These are phyloP conservation scores for Hirschfeldia incana DNA, from an alignment of 345 rosid genomes.

Conservation along the genomic window DNA sequence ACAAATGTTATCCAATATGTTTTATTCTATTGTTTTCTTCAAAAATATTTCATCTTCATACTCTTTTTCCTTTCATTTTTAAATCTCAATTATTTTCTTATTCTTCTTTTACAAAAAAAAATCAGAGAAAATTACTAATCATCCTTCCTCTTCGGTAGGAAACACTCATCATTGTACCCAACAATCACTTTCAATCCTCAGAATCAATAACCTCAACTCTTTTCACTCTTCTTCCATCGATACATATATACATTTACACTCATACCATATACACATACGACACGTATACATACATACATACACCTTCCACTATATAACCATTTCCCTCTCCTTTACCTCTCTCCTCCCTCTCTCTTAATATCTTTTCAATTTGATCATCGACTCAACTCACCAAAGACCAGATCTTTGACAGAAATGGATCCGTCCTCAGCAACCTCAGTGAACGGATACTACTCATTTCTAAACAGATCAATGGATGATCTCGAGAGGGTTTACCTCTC, in stretches of 20 bases:
- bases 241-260: neutral
- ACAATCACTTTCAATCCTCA: conserved; percentile 58
- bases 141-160: conserved; percentile 87
- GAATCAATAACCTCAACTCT: conserved; percentile 21
- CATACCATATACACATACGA: neutral
- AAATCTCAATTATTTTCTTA: neutral
- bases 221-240: conserved; percentile 45
- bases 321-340: conserved; percentile 33
- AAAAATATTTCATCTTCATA: neutral
- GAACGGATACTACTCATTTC: conserved; percentile 81
- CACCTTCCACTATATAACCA: conserved; percentile 26
- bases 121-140: conserved; percentile 56
- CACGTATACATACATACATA: neutral
- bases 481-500: conserved; percentile 77
- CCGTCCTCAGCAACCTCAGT: conserved; percentile 75
- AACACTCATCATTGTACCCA: conserved; percentile 97
- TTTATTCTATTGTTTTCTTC: neutral
- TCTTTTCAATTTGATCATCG: conserved; percentile 26
- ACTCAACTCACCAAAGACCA: conserved; percentile 16
- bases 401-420: conserved; percentile 56
- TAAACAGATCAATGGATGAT: conserved; percentile 89
- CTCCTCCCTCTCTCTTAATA: neutral
- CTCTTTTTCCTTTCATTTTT: neutral
- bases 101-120: neutral
- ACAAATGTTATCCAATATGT: conserved; percentile 13